Evolutionary conservation across 352 stramenopile species (phyloP), one percentile per base, ranked within the genome.

Genomic region (Pilasporangium apinafurcum): DNA sequence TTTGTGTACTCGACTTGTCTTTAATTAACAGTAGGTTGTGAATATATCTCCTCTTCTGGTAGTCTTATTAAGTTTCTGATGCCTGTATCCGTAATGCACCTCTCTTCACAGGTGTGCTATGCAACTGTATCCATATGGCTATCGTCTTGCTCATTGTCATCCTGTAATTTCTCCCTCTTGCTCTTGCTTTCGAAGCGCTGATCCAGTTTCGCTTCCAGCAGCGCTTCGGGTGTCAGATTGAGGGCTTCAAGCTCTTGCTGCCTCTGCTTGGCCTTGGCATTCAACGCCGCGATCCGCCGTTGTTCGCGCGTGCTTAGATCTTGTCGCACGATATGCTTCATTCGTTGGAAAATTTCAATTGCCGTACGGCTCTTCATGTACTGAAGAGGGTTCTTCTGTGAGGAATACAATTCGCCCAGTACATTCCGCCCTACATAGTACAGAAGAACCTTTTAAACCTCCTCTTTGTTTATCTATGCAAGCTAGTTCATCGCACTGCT

Each of bases 371-470:
- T 24, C n/a, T 33, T 39, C 2, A 49, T 10, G 24, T 52, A 66
- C 21, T 24, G 40, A 5, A 68, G 37, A 8, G 53, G 49, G 7
- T 45, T 17, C 16, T 37, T 37, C 5, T 21, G 21, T 9, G 48
- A 27, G 2, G 58, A 48, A 34, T 53, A 68, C 20, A 40, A 41
- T 26, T 68, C 58, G 26, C 49, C 53, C 14, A 68, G 41, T 2
- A 68, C 27, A 25, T 68, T 68, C 30, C 38, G 22, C 1, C 40
- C 57, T 67, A 31, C 8, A 45, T 9, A 28, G 6, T 9, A 35
- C 6, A 40, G 10, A 32, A 24, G 27, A 27, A 29, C 16, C n/a
- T 12, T 37, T 31, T 28, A 17, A 38, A 4, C n/a, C n/a, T n/a
- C n/a, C n/a, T n/a, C n/a, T n/a, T n/a, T n/a, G n/a, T n/a, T n/a